Evolutionary conservation across 2,329 filamentous ascomycete genomes (phyloP).

Genomic region (Dryadomyces sulphureus): DNA sequence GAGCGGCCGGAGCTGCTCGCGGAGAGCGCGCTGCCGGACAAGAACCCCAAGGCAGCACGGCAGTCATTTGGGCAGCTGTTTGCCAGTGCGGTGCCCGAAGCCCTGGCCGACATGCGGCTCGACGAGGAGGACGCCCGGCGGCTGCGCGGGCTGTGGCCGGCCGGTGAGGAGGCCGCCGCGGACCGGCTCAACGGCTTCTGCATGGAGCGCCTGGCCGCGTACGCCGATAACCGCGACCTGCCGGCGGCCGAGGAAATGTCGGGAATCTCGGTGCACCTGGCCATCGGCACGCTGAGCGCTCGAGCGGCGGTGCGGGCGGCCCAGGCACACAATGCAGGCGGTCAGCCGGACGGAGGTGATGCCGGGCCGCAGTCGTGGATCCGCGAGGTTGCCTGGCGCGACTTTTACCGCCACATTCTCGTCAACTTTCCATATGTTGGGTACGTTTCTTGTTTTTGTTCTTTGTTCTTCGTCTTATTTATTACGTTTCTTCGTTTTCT

Average conservation of each 20-base stretch:
- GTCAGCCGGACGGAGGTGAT: constrained; percentile 53
- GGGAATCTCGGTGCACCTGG: constrained; percentile 55
- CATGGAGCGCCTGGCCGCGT: constrained; percentile 44
- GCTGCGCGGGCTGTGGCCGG: constrained; percentile 49
- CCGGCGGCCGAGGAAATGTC: constrained; percentile 50
- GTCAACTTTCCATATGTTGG: constrained; percentile 75
- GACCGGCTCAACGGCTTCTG: constrained; percentile 53
- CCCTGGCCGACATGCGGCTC: constrained; percentile 49
- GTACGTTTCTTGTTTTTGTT: constrained; percentile 14
- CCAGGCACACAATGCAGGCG: constrained; percentile 26
- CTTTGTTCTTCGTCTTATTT: neutral
- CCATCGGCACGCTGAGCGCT: constrained; percentile 48
- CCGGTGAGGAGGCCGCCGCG: constrained; percentile 36
- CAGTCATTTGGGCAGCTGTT: constrained; percentile 33
- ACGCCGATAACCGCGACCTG: constrained; percentile 34
- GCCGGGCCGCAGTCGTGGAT: constrained; percentile 61
- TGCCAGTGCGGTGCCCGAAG: constrained; percentile 40
- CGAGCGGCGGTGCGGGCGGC: constrained; percentile 50
- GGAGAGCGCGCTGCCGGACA: neutral
- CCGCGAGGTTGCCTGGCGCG: constrained; percentile 70
- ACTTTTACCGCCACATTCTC: constrained; percentile 79
- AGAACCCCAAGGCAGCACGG: neutral
- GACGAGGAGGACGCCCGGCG: constrained; percentile 41
- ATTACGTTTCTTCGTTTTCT: neutral
- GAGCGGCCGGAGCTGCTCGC: neutral